Conservation (phyloP, 208 protist genomes). For the Leishmania mexicana region DNA sequence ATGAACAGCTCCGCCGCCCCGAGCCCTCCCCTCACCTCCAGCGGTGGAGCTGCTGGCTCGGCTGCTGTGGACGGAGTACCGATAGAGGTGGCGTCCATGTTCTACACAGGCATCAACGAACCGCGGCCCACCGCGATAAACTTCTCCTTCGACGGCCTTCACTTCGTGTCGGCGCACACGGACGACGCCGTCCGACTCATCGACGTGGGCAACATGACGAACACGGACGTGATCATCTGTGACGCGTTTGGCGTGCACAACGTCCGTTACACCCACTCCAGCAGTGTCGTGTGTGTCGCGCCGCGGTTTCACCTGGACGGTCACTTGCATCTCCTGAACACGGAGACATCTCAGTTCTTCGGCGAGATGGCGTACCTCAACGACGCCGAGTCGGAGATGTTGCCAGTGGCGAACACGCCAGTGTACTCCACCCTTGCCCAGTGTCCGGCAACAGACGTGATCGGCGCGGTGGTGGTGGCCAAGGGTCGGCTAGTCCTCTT, state of each 20-base stretch:
- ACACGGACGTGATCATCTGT: constrained; percentile 56
- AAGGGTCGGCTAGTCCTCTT: constrained; percentile 69
- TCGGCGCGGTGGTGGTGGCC: constrained; percentile 55
- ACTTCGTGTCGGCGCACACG: constrained; percentile 71
- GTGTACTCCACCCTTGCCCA: constrained; percentile 74
- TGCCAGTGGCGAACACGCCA: constrained; percentile 45
- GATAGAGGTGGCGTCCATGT: constrained; percentile 66
- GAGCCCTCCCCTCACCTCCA: constrained; percentile 20
- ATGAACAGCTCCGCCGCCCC: not conserved
- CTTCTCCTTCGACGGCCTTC: constrained; percentile 72
- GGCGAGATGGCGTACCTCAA: constrained; percentile 67
- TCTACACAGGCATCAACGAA: constrained; percentile 75
- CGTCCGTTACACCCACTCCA: constrained; percentile 75
- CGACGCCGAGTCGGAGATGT: constrained; percentile 49
- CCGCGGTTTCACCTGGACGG: constrained; percentile 74
- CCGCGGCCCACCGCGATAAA: constrained; percentile 72
- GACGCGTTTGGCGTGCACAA: constrained; percentile 66
- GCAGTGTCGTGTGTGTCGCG: constrained; percentile 59
- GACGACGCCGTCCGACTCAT: constrained; percentile 79
- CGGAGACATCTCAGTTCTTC: constrained; percentile 69
- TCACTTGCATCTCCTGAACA: constrained; percentile 81
- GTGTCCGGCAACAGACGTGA: constrained; percentile 65
- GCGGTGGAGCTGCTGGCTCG: not conserved
- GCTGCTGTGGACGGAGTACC: constrained; percentile 15
- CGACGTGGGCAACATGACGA: constrained; percentile 55